Base-by-base conservation (phyloP, 495 filamentous ascomycete genomes). In the Cercophora samala region DNA sequence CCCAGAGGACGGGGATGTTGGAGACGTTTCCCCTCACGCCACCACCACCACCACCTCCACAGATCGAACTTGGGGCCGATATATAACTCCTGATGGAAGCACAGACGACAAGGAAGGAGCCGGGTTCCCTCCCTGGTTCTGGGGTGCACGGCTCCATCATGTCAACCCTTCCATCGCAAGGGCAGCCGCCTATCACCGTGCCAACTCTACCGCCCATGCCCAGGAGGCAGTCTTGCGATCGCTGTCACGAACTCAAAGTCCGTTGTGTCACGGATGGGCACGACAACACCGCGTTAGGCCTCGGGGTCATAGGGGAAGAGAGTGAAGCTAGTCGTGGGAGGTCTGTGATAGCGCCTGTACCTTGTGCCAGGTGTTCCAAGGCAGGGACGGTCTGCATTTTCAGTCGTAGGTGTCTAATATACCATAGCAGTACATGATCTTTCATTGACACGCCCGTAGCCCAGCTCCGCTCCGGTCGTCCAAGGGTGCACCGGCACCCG, bases 231-330 rank as follows among this genome's bases (percentile, higher is more conserved):
- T 73, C 70, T 3, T 73, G 70, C 59, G 70, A 73, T 51, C 70
- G 70, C 3, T 73, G 70, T 29, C 70, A 73, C 22, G 68, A 70
- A 53, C 70, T 70, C 54, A 73, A 73, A 62, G 70, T 73, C 22
- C 70, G 70, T 26, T 73, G 70, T 51, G 60, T 70, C 29, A 70
- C 68, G 24, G 64, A 70, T 53, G 65, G 63, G 0, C 51, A 52
- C 1, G 54, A 73, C 17, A 63, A 56, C 4, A 29, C 60, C 22
- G 58, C 64, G 58, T 13, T 46, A 0, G 42, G 4, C 1, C 66
- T 64, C 0, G 65, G 68, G n/a, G 65, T 63, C 9, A 59, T 67
- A 17, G 64, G 52, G 0, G 68, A 70, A 19, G 61, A 61, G 32
- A 63, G 60, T 53, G 55, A 67, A 13, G 54, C 65, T 21, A 59